Percentiles rank a stretch among this genome's conserved stretches.
phyloP scores from a whole-genome alignment of 2,329 filamentous ascomycete species.

The Epichloe uncinata region DNA sequence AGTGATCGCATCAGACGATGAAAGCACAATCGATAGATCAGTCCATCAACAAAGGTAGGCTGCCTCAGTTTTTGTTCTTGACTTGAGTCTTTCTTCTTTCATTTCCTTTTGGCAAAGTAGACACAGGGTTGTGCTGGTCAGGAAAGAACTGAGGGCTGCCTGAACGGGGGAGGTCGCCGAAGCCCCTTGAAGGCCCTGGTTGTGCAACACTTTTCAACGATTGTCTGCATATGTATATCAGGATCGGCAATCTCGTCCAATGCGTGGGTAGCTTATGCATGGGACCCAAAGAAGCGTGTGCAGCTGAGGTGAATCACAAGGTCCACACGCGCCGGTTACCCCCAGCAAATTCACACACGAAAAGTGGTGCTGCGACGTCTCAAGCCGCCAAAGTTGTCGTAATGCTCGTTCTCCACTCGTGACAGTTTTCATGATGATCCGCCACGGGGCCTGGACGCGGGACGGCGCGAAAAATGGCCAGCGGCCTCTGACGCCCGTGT shows the following conservation, averaged over 20 bases:
- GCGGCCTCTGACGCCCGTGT: neutral
- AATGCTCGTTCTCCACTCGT: neutral
- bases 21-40: neutral
- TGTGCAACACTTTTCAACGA: neutral
- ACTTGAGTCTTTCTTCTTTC: too few relatives aligned
- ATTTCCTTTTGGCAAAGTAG: too few relatives aligned
- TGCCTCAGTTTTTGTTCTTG: too few relatives aligned
- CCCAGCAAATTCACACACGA: too few relatives aligned
- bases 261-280: neutral
- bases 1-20: neutral
- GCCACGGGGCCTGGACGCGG: neutral
- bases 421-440: too few relatives aligned
- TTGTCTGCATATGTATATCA: neutral
- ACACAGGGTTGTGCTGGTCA: too few relatives aligned
- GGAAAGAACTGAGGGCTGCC: too few relatives aligned
- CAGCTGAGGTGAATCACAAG: neutral
- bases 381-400: neutral
- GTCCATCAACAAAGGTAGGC: neutral
- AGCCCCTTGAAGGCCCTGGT: neutral
- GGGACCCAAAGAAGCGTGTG: neutral
- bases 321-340: neutral
- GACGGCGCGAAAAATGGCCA: slow-evolving; percentile 3
- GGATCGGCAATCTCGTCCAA: neutral
- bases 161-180: too few relatives aligned
- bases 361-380: too few relatives aligned